Evolutionary conservation across 2,329 filamentous ascomycete genomes (phyloP), one percentile per base, ranked within the genome.

Genomic region (Davidsoniella neocaledoniae): DNA sequence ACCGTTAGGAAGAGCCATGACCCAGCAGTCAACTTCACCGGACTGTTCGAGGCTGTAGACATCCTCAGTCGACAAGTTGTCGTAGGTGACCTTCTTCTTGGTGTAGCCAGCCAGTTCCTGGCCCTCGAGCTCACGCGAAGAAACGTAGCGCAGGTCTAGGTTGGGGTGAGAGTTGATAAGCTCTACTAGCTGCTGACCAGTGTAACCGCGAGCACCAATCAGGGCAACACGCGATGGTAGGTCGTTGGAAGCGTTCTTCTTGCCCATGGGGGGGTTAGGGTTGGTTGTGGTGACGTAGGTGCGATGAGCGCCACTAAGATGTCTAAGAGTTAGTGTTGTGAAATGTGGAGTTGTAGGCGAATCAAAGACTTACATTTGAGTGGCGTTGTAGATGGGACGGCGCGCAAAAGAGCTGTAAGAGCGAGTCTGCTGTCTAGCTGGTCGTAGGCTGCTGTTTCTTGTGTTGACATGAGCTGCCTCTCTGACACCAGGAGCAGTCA

Each of bases 1-100:
- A 54, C 86, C 85, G 61, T 96, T 98, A 42, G 90, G 91, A 26
- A 96, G 77, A 36, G 91, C 91, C 85, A 96, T 91, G 42, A 96
- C 85, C 88, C 88, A 96, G 67, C 85, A 91, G 68, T 96, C 90
- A 46, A 96, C 80, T 59, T 88, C 77, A 47, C 84, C 83, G 29
- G 81, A 78, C 62, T 83, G 80, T 55, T 91, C 85, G 76, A 96
- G 86, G 52, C 79, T 74, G 55, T 79, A 78, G 10, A 94, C 81
- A 57, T 96, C 90, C 56, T 96, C 90, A 5, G 86, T 77, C 50
- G 76, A 80, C 42, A 96, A 71, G 63, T 87, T 94, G 65, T 94
- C 86, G 66, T 98, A 98, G 55, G 79, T 86, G 57, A 98, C 85
- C 54, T 93, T 79, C 55, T 83, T 79, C 75, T 95, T 96, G 59